phyloP scores from a whole-genome alignment of 495 filamentous ascomycete species.

The Penicillium ucsense region DNA sequence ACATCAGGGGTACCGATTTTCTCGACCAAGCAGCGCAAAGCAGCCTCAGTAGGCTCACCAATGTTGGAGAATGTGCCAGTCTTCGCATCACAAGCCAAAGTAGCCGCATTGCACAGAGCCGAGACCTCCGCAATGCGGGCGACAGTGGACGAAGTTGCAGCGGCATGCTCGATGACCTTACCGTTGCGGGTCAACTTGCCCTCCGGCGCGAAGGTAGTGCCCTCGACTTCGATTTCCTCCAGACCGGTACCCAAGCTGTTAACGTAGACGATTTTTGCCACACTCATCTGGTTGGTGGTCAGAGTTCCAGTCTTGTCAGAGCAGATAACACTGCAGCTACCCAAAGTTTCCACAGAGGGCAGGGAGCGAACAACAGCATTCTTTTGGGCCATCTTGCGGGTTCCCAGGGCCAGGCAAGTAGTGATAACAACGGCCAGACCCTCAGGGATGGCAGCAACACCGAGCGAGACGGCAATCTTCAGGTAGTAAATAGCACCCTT shows the following conservation, averaged over 20 bases:
- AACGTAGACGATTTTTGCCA: conserved; percentile 82
- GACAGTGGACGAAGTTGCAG: conserved; percentile 67
- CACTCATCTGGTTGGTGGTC: conserved; percentile 99
- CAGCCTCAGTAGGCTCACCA: conserved; percentile 94
- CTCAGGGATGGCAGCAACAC: conserved; percentile 96
- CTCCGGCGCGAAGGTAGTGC: conserved; percentile 84
- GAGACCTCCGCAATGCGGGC: conserved; percentile 77
- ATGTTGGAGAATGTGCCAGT: conserved; percentile 67
- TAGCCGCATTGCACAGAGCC: conserved; percentile 83
- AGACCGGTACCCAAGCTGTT: conserved; percentile 60
- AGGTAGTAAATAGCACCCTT: conserved; percentile 99
- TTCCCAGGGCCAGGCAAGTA: conserved; percentile 89
- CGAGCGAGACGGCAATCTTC: conserved; percentile 98
- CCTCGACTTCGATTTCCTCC: conserved; percentile 85
- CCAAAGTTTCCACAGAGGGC: conserved; percentile 94
- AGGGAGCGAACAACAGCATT: conserved; percentile 94
- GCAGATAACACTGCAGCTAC: conserved; percentile 98
- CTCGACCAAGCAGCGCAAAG: conserved; percentile 81
- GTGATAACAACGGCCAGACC: conserved; percentile 97
- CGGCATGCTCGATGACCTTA: conserved; percentile 56
- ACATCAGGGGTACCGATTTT: conserved; percentile 73
- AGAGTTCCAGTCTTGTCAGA: conserved; percentile 99
- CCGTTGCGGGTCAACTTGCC: conserved; percentile 62
- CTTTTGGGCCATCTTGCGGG: conserved; percentile 96
- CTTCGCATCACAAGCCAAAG: conserved; percentile 71